Evolutionary conservation across 129 eudicot genomes (phyloP).

Genomic region (Cynara cardunculus): DNA sequence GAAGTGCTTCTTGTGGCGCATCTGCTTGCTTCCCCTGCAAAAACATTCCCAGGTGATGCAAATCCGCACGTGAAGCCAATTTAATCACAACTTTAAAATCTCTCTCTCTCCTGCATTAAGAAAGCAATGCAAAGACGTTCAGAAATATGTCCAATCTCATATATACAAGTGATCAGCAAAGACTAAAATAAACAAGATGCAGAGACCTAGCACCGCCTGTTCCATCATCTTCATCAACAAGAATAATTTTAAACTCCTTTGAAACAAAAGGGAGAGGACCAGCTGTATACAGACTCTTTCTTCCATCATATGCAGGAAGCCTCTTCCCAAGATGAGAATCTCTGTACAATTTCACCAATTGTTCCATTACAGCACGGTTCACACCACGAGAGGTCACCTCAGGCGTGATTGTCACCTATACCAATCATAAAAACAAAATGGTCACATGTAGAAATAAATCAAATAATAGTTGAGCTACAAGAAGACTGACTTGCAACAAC

Average conservation of each 20-base stretch:
- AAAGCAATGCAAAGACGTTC: constrained; percentile 3
- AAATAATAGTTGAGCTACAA: neutral
- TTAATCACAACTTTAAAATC: constrained; percentile 84
- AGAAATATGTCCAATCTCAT: neutral
- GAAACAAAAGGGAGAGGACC: constrained; percentile 84
- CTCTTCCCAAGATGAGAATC: constrained; percentile 89
- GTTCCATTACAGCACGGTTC: constrained; percentile 87
- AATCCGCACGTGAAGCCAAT: constrained; percentile 83
- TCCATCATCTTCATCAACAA: constrained; percentile 83
- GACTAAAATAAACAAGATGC: neutral
- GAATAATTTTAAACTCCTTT: constrained; percentile 73
- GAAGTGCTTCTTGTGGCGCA: constrained; percentile 97
- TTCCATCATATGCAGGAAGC: constrained; percentile 96
- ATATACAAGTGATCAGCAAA: neutral
- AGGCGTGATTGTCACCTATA: constrained; percentile 84
- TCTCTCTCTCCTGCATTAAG: constrained; percentile 62
- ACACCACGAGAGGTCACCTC: constrained; percentile 94
- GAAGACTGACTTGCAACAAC: neutral
- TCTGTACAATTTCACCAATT: constrained; percentile 57
- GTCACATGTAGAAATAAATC: too few species aligned
- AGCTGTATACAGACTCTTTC: constrained; percentile 92
- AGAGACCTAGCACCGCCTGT: constrained; percentile 61
- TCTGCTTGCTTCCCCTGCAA: constrained; percentile 85
- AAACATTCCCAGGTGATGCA: constrained; percentile 84
- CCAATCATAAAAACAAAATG: neutral